Percentiles rank a stretch among this genome's conserved stretches.
phyloP scores from a whole-genome alignment of 108 stramenopile genomes.

The Ochromonas danica region DNA sequence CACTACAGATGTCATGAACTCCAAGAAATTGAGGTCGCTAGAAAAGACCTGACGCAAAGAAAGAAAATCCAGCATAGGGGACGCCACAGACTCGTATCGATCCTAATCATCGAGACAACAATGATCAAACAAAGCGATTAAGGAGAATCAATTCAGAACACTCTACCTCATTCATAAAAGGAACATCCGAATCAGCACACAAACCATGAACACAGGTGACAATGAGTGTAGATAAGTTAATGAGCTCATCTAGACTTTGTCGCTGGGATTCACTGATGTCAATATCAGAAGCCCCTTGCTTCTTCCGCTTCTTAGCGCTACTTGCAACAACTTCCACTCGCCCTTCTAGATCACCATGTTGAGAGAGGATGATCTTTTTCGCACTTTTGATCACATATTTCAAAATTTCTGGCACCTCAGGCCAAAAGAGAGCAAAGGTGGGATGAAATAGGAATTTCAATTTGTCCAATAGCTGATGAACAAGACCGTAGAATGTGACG shows the following conservation, averaged over 20 bases:
- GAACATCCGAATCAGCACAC: neutral
- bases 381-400: neutral
- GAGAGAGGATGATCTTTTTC: neutral
- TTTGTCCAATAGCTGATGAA: neutral
- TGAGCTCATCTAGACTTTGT: neutral
- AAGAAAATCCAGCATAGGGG: neutral
- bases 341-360: neutral
- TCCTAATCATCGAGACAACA: neutral
- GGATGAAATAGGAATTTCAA: neutral
- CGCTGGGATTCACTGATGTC: neutral
- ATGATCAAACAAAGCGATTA: neutral
- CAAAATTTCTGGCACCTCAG: neutral
- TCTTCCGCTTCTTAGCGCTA: neutral
- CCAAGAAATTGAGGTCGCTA: neutral
- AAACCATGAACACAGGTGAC: neutral
- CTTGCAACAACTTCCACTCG: no score
- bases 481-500: neutral
- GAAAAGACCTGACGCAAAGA: neutral
- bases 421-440: neutral
- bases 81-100: conserved; percentile 5
- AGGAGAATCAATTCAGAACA: neutral
- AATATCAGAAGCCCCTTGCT: neutral
- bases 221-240: neutral
- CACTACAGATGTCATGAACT: neutral
- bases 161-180: neutral